Base-by-base conservation (phyloP, 2,329 filamentous ascomycete genomes). In the Pseudogymnoascus destructans region DNA sequence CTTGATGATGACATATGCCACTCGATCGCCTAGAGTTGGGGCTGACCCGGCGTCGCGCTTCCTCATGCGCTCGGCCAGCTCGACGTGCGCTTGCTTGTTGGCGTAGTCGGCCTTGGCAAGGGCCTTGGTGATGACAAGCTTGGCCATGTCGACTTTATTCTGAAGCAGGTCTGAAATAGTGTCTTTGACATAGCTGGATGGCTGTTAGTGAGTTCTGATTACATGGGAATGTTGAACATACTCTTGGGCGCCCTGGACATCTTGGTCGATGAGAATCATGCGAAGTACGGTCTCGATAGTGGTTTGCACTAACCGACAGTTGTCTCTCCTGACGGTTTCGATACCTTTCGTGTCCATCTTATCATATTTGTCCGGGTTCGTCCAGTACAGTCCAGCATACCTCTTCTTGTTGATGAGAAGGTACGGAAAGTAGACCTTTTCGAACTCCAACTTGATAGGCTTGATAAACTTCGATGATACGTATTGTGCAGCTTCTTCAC, bases 281-380 rank as follows among this genome's bases (percentile, higher is more conserved):
- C 89, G 82, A 63, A 98, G 74, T 19, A 95, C 92, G 59, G 93
- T 97, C 72, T 98, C 93, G 67, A 98, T 97, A 60, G 97, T 93
- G 2, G 87, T 96, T 72, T 97, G 92, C 13, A 97, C 93, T 60
- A 98, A 75, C 57, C 93, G 78, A 70, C 93, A 98, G 70, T 98
- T 98, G 71, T 98, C 93, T 78, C 93, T 80, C 64, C 93, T 86
- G 52, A 98, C 95, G 3, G 93, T 98, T 73, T 98, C 93, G 64
- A 98, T 97, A 78, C 93, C 93, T 72, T 98, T 98, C 61, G 89
- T 97, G 72, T 98, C 93, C 95, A 98, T 98, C 77, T 97, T 98
- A 79, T 98, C 95, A 71, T 87, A 93, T 72, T 95, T 96, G 40
- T 92, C 81, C 0, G 92, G 82, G 64, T 87, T 93, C 4, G 93